These are phyloP conservation scores for Colletotrichum salicis DNA, from an alignment of 2,329 filamentous ascomycete genomes.

Conservation along the genomic window DNA sequence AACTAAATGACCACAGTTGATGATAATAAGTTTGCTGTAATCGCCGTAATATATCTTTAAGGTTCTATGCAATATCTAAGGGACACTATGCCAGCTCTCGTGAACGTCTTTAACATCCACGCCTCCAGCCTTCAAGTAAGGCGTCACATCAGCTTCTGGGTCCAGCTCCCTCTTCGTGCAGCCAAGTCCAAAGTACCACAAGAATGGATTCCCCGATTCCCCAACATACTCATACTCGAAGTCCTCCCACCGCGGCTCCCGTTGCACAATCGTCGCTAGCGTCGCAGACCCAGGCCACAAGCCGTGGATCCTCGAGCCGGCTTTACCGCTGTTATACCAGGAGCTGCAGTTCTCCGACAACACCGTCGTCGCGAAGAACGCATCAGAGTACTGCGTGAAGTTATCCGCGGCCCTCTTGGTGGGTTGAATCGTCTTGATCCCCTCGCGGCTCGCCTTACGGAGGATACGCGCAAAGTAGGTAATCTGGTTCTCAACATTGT, in stretches of 20 bases:
- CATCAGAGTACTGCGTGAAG: slow-evolving; percentile 68
- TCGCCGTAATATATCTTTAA: not conserved
- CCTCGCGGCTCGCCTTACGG: slow-evolving; percentile 73
- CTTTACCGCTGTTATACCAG: slow-evolving; percentile 76
- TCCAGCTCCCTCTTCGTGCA: slow-evolving; percentile 70
- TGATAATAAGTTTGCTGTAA: not conserved
- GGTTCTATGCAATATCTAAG: slow-evolving; percentile 36
- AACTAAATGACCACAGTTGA: not conserved
- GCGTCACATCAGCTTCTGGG: slow-evolving; percentile 67
- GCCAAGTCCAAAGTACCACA: slow-evolving; percentile 75
- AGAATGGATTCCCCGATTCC: slow-evolving; percentile 61
- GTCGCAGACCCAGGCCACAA: slow-evolving; percentile 76
- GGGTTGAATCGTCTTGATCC: slow-evolving; percentile 71
- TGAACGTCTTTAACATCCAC: slow-evolving; percentile 71
- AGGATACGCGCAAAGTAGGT: slow-evolving; percentile 74
- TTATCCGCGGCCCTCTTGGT: slow-evolving; percentile 70
- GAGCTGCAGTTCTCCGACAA: slow-evolving; percentile 72
- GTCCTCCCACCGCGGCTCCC: slow-evolving; percentile 67
- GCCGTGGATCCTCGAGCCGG: slow-evolving; percentile 73
- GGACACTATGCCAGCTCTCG: slow-evolving; percentile 73
- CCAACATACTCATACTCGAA: slow-evolving; percentile 61
- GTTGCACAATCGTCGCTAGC: slow-evolving; percentile 67
- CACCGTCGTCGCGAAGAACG: slow-evolving; percentile 65
- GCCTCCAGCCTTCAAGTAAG: slow-evolving; percentile 68
- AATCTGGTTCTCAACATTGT: slow-evolving; percentile 73